Percentiles rank a stretch among this genome's conserved stretches.
Evolutionary conservation across 768 basidiomycete species (phyloP).

Genomic region (Mycena rebaudengoi): DNA sequence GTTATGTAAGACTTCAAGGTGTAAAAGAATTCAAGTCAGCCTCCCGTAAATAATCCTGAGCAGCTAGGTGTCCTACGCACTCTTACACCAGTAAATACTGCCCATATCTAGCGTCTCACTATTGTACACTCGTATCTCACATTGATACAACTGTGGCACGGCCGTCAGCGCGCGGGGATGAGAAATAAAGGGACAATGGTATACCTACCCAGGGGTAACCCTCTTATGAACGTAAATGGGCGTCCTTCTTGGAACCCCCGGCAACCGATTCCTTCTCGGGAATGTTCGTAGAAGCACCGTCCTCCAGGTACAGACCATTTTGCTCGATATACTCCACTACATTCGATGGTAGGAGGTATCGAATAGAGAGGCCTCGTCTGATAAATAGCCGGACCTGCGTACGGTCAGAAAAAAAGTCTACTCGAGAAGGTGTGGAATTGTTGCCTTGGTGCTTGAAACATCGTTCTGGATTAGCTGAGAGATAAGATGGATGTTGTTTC

Average conservation of each 20-base stretch:
- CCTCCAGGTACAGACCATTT: constrained; percentile 79
- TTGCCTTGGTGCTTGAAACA: constrained; percentile 92
- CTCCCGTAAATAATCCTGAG: constrained; percentile 23
- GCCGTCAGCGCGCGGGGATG: constrained; percentile 8
- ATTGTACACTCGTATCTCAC: constrained; percentile 19
- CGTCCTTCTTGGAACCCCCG: constrained; percentile 40
- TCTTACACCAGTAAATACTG: constrained; percentile 31
- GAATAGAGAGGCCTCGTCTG: constrained; percentile 80
- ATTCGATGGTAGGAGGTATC: constrained; percentile 89
- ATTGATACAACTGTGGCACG: constrained; percentile 12
- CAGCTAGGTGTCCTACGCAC: constrained; percentile 27
- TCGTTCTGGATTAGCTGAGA: constrained; percentile 97
- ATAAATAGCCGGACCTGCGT: constrained; percentile 72
- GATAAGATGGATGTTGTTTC: constrained; percentile 88
- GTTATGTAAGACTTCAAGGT: constrained; percentile 2
- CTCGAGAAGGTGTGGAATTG: background rate
- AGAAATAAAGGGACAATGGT: constrained; percentile 18
- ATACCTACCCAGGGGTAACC: constrained; percentile 20
- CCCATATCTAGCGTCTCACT: constrained; percentile 22
- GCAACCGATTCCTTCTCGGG: constrained; percentile 38
- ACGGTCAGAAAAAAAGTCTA: background rate
- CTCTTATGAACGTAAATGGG: constrained; percentile 25
- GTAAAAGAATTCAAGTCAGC: constrained; percentile 11
- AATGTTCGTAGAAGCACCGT: constrained; percentile 40
- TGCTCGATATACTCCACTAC: constrained; percentile 96